A percentile compares a stretch with the other conserved stretches of the same genome.
phyloP scores from a whole-genome alignment of 2,329 filamentous ascomycete genomes.

The Cladophialophora yegresii region DNA sequence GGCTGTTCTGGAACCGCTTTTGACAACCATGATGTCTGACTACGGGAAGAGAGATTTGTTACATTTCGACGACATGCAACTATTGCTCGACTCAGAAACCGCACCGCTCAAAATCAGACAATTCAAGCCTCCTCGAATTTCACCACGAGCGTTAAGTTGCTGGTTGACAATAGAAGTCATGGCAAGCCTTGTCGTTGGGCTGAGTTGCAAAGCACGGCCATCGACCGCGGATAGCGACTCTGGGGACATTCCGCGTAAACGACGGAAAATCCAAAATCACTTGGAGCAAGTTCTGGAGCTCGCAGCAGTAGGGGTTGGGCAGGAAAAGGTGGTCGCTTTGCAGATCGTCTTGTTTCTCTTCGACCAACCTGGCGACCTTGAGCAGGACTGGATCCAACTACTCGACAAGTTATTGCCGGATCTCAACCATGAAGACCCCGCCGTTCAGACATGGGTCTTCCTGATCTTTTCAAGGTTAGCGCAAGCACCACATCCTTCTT shows the following conservation, averaged over 20 bases:
- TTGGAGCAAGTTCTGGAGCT: slow-evolving; percentile 21
- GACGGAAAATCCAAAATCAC: slow-evolving; percentile 23
- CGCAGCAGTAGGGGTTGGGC: slow-evolving; percentile 15
- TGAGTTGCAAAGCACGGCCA: slow-evolving; percentile 9
- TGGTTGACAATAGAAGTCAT: slow-evolving; percentile 47
- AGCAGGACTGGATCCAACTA: slow-evolving; percentile 8
- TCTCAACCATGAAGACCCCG: slow-evolving; percentile 22
- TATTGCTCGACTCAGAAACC: slow-evolving; percentile 43
- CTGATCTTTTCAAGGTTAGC: slow-evolving; percentile 23
- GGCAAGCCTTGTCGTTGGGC: slow-evolving; percentile 38
- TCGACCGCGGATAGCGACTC: background rate
- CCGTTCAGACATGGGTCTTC: slow-evolving; percentile 27
- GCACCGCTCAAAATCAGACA: slow-evolving; percentile 43
- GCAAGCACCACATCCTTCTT: background rate
- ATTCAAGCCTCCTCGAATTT: slow-evolving; percentile 44
- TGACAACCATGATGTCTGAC: slow-evolving; percentile 65
- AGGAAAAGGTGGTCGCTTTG: slow-evolving; percentile 26
- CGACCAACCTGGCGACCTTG: slow-evolving; percentile 17
- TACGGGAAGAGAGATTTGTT: slow-evolving; percentile 75
- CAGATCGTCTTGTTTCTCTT: slow-evolving; percentile 30
- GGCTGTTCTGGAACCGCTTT: slow-evolving; percentile 14
- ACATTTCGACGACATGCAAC: slow-evolving; percentile 74
- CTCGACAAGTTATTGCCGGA: slow-evolving; percentile 17
- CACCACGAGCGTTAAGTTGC: slow-evolving; percentile 43
- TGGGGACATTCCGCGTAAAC: slow-evolving; percentile 26